Evolutionary conservation across 73 alveolate genomes (phyloP), one percentile per base, ranked within the genome.

Genomic region (Paraurostyla sp.): DNA sequence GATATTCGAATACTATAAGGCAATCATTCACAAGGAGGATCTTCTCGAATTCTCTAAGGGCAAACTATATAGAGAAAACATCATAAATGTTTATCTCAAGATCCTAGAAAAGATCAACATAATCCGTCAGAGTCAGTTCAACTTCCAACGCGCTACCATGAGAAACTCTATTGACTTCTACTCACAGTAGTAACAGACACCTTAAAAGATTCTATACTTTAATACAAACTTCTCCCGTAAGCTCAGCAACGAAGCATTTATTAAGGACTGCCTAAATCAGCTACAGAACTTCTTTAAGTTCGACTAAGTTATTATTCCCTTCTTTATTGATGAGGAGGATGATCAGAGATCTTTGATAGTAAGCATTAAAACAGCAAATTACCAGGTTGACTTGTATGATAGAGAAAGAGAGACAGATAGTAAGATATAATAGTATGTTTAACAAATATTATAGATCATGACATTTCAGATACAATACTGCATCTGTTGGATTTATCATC

Each of bases 351-450:
- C 89, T 0, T 32, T 52, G 18, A 32, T 78, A 78, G 89, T 78
- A 0, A 40, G 63, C 29, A 52, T 78, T 4, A 78, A 78, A n/a
- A 62, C 52, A 9, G 89, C 89, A 13, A 49, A 40, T 32, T 43
- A 7, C 58, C 32, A 50, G n/a, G 89, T 54, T 7, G 89, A 78
- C 35, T 40, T 78, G 27, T 78, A 43, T 52, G 89, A 78, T 40
- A 78, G 89, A 54, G 89, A 78, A 52, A 59, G 89, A 42, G 89
- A 78, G 9, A 11, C 6, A 0, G 89, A 78, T 43, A 78, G 89
- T 78, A 78, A 78, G 56, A 45, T 11, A 36, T 22, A 18, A 13
- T 33, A 4, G 30, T 62, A 25, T 6, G 3, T 15, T 18, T 43
- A 48, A 13, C 62, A 45, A 73, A 73, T 73, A 25, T 46, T 50